Conservation (phyloP, 345 rosid species). For the Alliaria petiolata region DNA sequence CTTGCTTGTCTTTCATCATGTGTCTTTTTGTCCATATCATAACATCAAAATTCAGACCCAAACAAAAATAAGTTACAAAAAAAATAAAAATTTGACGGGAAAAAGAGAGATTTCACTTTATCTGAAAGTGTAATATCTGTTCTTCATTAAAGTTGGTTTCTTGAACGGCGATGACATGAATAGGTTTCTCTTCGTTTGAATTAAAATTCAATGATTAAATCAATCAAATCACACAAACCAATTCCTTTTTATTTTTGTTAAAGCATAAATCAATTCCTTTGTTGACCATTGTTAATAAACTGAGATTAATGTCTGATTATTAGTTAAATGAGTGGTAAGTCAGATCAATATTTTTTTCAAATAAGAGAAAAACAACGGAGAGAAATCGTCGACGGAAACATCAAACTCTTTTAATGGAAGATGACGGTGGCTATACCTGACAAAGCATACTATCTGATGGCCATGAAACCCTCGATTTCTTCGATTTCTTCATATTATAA, state of each 20-base stretch:
- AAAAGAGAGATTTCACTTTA: neutral
- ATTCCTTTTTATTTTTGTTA: too few relatives aligned
- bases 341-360: neutral
- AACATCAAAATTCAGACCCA: neutral
- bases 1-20: neutral
- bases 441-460: constrained; percentile 45
- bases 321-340: neutral
- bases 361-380: neutral
- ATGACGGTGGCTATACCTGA: constrained; percentile 44
- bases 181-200: neutral
- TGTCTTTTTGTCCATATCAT: too few relatives aligned
- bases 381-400: neutral
- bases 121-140: neutral
- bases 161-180: neutral
- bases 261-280: neutral
- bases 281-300: neutral
- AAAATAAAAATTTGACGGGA: neutral
- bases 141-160: neutral
- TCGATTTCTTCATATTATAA: constrained; percentile 41
- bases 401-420: neutral
- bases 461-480: constrained; percentile 54
- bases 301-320: neutral
- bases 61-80: too few relatives aligned
- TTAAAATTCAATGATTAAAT: neutral
- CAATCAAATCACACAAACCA: neutral